phyloP scores from a whole-genome alignment of 2,329 filamentous ascomycete genomes.

The Penicillium digitatum region DNA sequence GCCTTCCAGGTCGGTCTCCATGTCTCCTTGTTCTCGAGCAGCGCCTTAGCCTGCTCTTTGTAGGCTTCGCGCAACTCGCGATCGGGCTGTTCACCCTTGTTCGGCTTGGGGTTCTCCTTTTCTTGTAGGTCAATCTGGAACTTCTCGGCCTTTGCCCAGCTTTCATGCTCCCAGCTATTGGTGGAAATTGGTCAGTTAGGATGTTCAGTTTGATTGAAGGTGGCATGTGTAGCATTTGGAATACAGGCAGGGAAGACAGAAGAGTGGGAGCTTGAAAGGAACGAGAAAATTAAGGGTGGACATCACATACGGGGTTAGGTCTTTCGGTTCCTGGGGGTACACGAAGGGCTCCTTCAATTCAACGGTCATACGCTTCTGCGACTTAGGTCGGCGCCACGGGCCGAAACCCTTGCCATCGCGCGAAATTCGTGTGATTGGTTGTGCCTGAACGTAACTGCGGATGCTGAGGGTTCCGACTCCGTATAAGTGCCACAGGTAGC shows the following conservation, averaged over 20 bases:
- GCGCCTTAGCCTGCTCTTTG: slow-evolving; percentile 58
- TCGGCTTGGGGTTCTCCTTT: slow-evolving; percentile 32
- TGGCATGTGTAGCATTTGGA: background rate
- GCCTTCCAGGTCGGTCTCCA: slow-evolving; percentile 56
- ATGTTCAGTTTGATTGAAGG: background rate
- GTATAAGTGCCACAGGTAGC: slow-evolving; percentile 89
- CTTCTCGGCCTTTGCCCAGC: slow-evolving; percentile 50
- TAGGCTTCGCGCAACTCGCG: slow-evolving; percentile 42
- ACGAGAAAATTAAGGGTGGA: background rate
- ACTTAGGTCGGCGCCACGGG: slow-evolving; percentile 64
- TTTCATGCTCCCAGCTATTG: slow-evolving; percentile 59
- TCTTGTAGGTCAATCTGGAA: slow-evolving; percentile 38
- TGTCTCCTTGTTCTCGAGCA: slow-evolving; percentile 57
- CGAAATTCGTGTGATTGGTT: slow-evolving; percentile 52
- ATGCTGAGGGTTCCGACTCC: slow-evolving; percentile 67
- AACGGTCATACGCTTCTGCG: slow-evolving; percentile 90
- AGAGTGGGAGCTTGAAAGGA: background rate
- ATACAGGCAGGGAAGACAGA: slow-evolving; percentile 4
- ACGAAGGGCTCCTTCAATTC: slow-evolving; percentile 84
- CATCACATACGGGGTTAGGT: slow-evolving; percentile 53
- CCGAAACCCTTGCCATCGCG: slow-evolving; percentile 42
- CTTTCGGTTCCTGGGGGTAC: slow-evolving; percentile 69
- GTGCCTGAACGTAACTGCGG: slow-evolving; percentile 74
- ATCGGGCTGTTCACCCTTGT: slow-evolving; percentile 28
- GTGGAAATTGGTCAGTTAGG: slow-evolving; percentile 10